These are phyloP conservation scores for Xylaria sp. DNA, from an alignment of 2,329 filamentous ascomycete genomes.

Conservation along the genomic window DNA sequence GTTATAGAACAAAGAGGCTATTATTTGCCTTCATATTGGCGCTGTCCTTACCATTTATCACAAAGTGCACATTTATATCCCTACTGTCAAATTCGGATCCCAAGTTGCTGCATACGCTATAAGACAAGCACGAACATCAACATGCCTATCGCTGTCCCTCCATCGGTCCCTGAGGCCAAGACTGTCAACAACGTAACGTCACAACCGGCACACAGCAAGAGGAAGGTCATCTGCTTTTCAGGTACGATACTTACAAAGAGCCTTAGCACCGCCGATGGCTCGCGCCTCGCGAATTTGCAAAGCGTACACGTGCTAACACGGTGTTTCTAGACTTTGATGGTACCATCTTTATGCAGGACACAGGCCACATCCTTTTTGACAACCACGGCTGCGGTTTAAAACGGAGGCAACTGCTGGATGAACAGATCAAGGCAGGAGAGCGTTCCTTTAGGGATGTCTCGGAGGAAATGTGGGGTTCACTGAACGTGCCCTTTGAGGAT, in stretches of 20 bases:
- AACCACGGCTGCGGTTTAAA: conserved; percentile 63
- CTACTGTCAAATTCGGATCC: conserved; percentile 6
- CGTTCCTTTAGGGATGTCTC: conserved; percentile 71
- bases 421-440: conserved; percentile 66
- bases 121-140: too few relatives aligned
- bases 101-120: too few relatives aligned
- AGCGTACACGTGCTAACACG: conserved; percentile 20
- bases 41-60: background rate
- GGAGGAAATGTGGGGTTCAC: conserved; percentile 71
- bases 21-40: background rate
- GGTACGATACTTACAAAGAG: conserved; percentile 41
- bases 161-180: conserved; percentile 38
- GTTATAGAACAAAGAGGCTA: conserved; percentile 4
- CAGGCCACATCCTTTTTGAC: conserved; percentile 70
- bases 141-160: conserved; percentile 45
- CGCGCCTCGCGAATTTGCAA: background rate
- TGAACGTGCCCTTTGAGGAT: conserved; percentile 68
- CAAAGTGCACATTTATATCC: background rate
- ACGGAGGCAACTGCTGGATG: conserved; percentile 58
- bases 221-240: conserved; percentile 63
- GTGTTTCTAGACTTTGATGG: conserved; percentile 64
- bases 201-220: conserved; percentile 45
- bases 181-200: conserved; percentile 29
- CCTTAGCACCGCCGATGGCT: background rate
- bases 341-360: conserved; percentile 73